Base-by-base conservation (phyloP, 805 yeast species). In the Lipomyces sp. region DNA sequence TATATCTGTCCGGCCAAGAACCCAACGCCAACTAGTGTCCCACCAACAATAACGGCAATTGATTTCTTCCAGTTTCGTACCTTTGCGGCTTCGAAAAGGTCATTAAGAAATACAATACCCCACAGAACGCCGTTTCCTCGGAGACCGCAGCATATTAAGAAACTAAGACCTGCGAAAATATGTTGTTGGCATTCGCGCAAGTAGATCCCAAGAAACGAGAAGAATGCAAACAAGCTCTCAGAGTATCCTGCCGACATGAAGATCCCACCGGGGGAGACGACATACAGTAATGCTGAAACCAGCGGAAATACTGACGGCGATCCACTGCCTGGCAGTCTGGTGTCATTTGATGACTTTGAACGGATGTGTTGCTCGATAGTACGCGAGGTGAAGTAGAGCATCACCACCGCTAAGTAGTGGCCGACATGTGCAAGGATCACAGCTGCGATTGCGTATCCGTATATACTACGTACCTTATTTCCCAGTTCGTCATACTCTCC, bases 241-340 rank as follows among this genome's bases (percentile, higher is more conserved):
- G 96, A 82, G 75, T 93, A 94, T 1, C 90, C 86, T 0, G 87
- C 83, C 0, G 89, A 81, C 53, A 90, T 79, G 74, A 92, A 94
- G 0, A 92, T 83, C 0, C 97, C 97, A 0, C 91, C 92, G 2
- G 96, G 92, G 24, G 89, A 85, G n/a, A 89, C 65, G 0, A 87
- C 76, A 67, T 84, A 87, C 15, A 89, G 72, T 2, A 82, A 59
- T 0, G 87, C 78, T 0, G 84, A 73, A 50, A 75, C 74, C 15
- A 75, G 60, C 1, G 85, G 73, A 50, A 75, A 72, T 34, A 60
- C 57, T 5, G 68, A 53, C 18, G 57, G 57, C 37, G 57, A 42
- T n/a, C 45, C 37, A 2, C 18, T 77, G n/a, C 35, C 15, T 51
- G 29, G 7, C 15, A 51, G 11, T 51, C 29, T 51, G n/a, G 54